A percentile compares a stretch with the other conserved stretches of the same genome.
Evolutionary conservation across 148 eudicot species (phyloP).

Genomic region (Hydrangea macrophylla): DNA sequence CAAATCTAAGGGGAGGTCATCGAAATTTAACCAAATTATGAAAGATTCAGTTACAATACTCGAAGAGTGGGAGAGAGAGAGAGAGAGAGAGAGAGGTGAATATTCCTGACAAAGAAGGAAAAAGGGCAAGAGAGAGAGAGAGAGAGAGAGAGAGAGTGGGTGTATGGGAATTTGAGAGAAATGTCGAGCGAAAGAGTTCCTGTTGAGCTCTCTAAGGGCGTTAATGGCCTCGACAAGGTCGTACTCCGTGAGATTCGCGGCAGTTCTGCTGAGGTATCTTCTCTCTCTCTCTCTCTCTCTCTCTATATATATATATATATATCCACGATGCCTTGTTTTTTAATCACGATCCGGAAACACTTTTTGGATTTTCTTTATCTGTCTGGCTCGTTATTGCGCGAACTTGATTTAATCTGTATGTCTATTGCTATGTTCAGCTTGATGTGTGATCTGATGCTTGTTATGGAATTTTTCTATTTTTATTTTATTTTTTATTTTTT

Average conservation of each 20-base stretch:
- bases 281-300: not conserved
- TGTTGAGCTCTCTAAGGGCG: conserved; percentile 17
- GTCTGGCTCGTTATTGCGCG: not conserved
- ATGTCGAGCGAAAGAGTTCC: conserved; percentile 9
- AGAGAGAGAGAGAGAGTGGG: not conserved
- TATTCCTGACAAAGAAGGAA: too few species aligned
- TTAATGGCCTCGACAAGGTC: conserved; percentile 21
- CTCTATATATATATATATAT: not conserved
- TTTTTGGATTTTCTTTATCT: not conserved
- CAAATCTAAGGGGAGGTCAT: too few species aligned
- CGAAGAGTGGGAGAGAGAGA: not conserved
- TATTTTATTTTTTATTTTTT: too few species aligned
- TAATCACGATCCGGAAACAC: too few species aligned
- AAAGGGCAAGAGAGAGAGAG: too few species aligned
- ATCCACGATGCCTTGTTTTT: not conserved
- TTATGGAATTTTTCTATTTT: not conserved
- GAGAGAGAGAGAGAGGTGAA: conserved; percentile 5
- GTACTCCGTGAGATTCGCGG: conserved; percentile 16
- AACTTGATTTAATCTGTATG: conserved; percentile 1
- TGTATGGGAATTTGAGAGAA: conserved; percentile 21
- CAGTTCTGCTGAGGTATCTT: conserved; percentile 62
- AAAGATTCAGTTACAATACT: not conserved
- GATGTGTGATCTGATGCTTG: conserved; percentile 9
- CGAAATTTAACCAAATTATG: too few species aligned
- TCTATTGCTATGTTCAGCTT: not conserved